phyloP scores from a whole-genome alignment of 1,139 yeast genomes.

The Saccharomyces pastorianus region DNA sequence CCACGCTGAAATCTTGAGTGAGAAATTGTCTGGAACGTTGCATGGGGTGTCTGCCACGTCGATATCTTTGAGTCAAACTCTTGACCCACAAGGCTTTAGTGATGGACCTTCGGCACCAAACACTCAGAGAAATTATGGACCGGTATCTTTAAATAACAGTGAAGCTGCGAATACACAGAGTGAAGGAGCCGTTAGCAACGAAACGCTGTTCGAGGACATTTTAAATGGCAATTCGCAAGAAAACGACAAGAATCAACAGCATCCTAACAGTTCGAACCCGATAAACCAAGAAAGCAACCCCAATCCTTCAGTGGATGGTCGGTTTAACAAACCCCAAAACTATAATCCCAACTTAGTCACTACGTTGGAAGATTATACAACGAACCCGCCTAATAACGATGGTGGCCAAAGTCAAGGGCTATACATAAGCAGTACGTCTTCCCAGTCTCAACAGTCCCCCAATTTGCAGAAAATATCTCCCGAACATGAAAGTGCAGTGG shows the following conservation, averaged over 20 bases:
- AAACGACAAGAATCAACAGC: background rate
- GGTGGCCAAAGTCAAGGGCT: background rate
- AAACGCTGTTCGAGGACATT: background rate
- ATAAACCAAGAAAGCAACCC: background rate
- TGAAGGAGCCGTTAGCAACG: background rate
- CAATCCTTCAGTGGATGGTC: background rate
- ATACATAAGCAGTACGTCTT: background rate
- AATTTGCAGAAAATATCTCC: background rate
- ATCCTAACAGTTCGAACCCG: background rate
- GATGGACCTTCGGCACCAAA: slow-evolving; percentile 1
- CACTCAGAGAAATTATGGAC: background rate
- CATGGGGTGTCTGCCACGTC: slow-evolving; percentile 21
- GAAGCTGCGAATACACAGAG: background rate
- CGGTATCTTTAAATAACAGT: background rate
- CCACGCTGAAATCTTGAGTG: slow-evolving; percentile 22
- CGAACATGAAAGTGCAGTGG: background rate
- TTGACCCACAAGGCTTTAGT: background rate
- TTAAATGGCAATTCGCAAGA: background rate
- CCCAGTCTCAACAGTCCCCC: background rate
- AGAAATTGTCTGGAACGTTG: slow-evolving; percentile 21
- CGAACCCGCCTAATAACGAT: slow-evolving; percentile 5
- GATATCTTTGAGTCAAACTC: slow-evolving; percentile 9
- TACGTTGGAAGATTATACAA: background rate
- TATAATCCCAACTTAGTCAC: background rate
- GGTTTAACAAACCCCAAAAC: background rate